Conservation (phyloP, 257 asterid genomes). For the Solanum corneliomulleri region DNA sequence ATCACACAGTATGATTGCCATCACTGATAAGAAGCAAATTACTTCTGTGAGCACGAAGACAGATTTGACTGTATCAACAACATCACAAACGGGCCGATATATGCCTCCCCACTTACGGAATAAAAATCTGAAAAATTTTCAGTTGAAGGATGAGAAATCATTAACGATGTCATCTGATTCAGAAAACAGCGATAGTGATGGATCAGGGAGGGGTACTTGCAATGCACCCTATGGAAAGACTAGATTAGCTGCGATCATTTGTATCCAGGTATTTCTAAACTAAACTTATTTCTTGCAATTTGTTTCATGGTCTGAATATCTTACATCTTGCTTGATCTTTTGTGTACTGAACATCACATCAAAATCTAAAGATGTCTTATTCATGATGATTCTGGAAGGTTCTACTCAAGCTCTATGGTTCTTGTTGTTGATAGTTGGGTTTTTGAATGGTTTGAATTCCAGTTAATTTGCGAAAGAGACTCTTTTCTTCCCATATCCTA, state of each 20-base stretch:
- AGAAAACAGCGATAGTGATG: constrained; percentile 87
- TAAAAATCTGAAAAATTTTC: constrained; percentile 22
- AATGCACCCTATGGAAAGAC: constrained; percentile 41
- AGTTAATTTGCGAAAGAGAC: background rate
- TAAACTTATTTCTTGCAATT: constrained; percentile 6
- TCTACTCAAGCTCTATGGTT: background rate
- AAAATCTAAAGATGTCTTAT: background rate
- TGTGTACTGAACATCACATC: background rate
- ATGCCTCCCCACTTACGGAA: constrained; percentile 92
- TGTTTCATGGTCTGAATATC: background rate
- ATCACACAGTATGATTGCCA: constrained; percentile 23
- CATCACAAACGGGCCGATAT: constrained; percentile 41
- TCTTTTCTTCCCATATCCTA: background rate
- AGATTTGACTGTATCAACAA: constrained; percentile 21
- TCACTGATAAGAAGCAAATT: constrained; percentile 22
- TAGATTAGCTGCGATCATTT: constrained; percentile 71
- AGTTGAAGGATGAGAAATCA: constrained; percentile 25
- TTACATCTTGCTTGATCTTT: background rate
- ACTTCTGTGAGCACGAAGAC: constrained; percentile 22
- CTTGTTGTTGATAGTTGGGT: background rate
- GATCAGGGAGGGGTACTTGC: constrained; percentile 32
- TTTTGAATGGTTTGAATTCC: background rate
- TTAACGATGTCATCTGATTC: constrained; percentile 63
- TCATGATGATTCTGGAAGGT: background rate
- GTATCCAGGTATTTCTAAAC: constrained; percentile 66